Percentiles rank a stretch among this genome's conserved stretches.
phyloP scores from a whole-genome alignment of 2,329 filamentous ascomycete genomes.

The Beauveria sp. region DNA sequence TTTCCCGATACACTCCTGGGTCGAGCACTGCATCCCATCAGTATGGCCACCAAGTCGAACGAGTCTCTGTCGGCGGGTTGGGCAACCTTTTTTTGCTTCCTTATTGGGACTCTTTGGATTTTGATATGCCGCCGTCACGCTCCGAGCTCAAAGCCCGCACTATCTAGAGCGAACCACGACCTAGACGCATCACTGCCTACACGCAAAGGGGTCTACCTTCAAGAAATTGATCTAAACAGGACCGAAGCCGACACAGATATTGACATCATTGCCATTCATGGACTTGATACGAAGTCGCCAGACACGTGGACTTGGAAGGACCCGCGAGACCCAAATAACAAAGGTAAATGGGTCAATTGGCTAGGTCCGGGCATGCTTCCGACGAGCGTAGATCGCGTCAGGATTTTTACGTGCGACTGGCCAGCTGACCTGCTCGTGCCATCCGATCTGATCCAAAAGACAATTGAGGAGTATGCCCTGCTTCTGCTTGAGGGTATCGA shows the following conservation, averaged over 20 bases:
- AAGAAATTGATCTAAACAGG: too few species aligned
- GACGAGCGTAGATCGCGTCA: neutral
- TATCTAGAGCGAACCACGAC: neutral
- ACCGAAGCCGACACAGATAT: slow-evolving; percentile 14
- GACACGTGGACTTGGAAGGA: slow-evolving; percentile 21
- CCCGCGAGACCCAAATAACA: neutral
- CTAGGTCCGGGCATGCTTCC: neutral
- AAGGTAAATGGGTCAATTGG: slow-evolving; percentile 8
- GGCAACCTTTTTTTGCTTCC: neutral
- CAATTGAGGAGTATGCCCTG: neutral
- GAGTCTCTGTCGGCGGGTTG: neutral
- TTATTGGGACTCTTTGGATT: neutral
- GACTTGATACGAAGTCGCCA: slow-evolving; percentile 22
- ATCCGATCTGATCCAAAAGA: neutral
- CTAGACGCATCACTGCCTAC: neutral
- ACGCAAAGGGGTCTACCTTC: neutral
- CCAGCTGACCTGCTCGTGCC: neutral
- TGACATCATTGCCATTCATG: slow-evolving; percentile 29
- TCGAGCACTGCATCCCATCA: too few species aligned
- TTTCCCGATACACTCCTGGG: neutral
- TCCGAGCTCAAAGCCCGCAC: neutral
- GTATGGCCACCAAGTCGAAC: neutral
- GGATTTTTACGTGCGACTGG: neutral
- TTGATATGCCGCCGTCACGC: neutral
- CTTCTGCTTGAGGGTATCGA: neutral